Evolutionary conservation across 257 asterid species (phyloP), one percentile per base, ranked within the genome.

Genomic region (Gynochthodes officinalis): DNA sequence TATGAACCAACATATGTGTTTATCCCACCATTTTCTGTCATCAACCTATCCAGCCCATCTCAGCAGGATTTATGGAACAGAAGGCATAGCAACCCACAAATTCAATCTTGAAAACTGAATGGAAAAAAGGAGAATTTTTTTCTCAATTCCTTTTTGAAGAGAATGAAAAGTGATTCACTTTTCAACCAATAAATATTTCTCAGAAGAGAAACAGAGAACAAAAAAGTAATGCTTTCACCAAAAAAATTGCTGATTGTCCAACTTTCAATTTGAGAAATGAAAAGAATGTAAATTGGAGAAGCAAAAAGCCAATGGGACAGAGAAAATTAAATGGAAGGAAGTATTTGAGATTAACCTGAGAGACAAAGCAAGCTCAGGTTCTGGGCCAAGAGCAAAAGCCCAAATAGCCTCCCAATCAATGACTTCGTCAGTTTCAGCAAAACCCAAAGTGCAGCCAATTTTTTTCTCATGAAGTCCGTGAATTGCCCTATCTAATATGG

Each of bases 361-460:
- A 59, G 90, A 69, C 78, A 95, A 81, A 79, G 97, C 96, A 79
- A 95, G 98, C 84, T 95, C 99, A 6, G 98, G 98, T 80, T 90
- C 97, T 2, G 99, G 99, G 50, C 98, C 99, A 72, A 95, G 94
- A 75, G 92, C 82, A 85, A 90, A 92, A 76, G 98, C 98, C 99
- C 99, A 95, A 61, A 95, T 82, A 77, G 99, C 99, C 87, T 89
- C 88, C 98, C 97, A 92, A 80, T 95, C 97, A 78, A 79, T 73
- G 70, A 71, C 71, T 32, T 71, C 77, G 53, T 76, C 82, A 58
- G 73, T 70, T 57, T 73, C 84, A 76, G 77, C 69, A 60, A 54
- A 73, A 25, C 73, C 69, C 23, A 85, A 81, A 55, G 83, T 75
- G 73, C 76, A 75, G 57, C 75, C 86, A 80, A 75, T 79, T 78